Conservation (phyloP, 805 yeast genomes). For the Isabelozyma rhagii region DNA sequence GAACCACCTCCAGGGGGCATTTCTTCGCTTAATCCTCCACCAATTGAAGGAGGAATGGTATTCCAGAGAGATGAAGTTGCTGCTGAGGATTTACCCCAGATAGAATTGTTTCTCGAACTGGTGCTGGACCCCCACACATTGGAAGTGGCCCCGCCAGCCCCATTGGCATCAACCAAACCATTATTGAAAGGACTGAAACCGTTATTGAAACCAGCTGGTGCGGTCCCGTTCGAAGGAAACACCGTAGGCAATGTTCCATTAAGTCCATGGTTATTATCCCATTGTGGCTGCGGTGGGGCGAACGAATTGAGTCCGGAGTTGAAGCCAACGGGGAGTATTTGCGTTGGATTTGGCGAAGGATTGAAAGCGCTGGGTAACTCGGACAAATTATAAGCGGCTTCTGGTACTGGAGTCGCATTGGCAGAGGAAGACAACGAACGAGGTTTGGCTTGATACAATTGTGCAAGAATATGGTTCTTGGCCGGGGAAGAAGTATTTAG, state of each 20-base stretch:
- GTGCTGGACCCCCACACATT: constrained; percentile 8
- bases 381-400: not conserved
- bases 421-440: constrained; percentile 6
- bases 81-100: constrained; percentile 23
- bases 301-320: not conserved
- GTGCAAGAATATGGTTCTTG: constrained; percentile 27
- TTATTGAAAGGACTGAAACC: constrained; percentile 17
- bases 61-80: not conserved
- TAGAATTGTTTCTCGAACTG: constrained; percentile 22
- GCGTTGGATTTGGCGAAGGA: not conserved
- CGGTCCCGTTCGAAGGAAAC: not conserved
- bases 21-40: not conserved
- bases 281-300: not conserved
- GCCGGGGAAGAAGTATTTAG: not conserved
- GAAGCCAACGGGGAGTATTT: not conserved
- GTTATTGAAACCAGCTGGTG: not conserved
- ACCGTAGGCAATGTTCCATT: not conserved
- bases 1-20: not conserved
- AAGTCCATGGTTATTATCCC: not conserved
- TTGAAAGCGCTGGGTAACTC: not conserved
- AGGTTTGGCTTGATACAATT: constrained; percentile 32
- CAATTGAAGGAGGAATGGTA: not conserved
- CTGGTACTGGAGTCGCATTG: not conserved
- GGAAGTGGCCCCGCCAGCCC: constrained; percentile 2
- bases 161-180: constrained; percentile 2